These are phyloP conservation scores for Trichosanthes cucumerina DNA, from an alignment of 306 rosid species.

Conservation along the genomic window DNA sequence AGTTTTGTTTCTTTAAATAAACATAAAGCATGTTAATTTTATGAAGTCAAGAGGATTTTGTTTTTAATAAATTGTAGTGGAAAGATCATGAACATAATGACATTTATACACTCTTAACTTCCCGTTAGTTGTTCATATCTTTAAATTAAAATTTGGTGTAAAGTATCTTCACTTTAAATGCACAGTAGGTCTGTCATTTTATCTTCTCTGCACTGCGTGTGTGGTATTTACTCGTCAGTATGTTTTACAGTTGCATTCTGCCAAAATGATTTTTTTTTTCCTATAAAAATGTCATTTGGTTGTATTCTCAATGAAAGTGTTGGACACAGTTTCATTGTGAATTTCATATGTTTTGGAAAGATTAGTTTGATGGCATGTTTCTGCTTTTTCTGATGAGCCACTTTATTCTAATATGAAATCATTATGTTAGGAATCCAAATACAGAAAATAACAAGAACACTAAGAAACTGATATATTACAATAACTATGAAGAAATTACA, in stretches of 20 bases:
- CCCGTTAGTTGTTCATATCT: background rate
- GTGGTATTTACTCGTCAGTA: background rate
- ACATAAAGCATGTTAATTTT: background rate
- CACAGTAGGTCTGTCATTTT: background rate
- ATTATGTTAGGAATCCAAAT: too few relatives aligned
- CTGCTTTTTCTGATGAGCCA: background rate
- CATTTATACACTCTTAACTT: background rate
- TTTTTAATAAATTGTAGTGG: background rate
- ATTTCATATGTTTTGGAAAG: background rate
- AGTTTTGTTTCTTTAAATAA: background rate
- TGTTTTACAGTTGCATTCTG: background rate
- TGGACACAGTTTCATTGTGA: background rate
- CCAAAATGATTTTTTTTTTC: background rate
- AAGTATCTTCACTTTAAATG: too few relatives aligned
- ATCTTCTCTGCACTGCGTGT: background rate
- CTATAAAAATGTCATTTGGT: background rate
- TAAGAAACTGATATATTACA: too few relatives aligned
- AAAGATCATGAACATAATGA: background rate
- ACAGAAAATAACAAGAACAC: too few relatives aligned
- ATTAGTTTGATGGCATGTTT: background rate
- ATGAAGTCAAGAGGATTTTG: background rate
- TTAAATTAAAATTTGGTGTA: background rate
- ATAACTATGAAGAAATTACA: too few relatives aligned
- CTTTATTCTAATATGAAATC: background rate
- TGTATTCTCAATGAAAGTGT: background rate